Evolutionary conservation across 352 stramenopile genomes (phyloP), one percentile per base, ranked within the genome.

Genomic region (Phytopythium chamaehyphon): DNA sequence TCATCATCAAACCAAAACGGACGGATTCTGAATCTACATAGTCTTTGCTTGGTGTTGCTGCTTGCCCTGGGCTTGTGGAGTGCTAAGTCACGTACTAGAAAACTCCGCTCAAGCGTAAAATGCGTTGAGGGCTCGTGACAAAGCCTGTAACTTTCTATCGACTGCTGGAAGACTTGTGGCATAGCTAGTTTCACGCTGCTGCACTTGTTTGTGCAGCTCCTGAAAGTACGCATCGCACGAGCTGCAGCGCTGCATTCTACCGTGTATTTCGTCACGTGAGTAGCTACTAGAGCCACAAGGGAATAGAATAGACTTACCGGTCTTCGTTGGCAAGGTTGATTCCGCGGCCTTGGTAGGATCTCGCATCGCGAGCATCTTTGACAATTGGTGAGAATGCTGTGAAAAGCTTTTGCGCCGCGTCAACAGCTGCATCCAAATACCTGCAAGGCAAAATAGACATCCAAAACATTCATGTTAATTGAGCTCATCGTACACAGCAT

Each of bases 241-340:
- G 10, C 70, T 67, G 56, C 79, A 93, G 4, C 77, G 71, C 59
- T 88, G 66, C 14, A 58, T 57, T 49, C 79, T 86, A 36, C 31
- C 12, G 2, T 36, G 38, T 43, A 10, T 23, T 46, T 22, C 22
- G 36, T 21, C 36, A 22, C 16, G 19, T 40, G n/a, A 55, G 38
- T 53, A 51, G 26, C 26, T 28, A 35, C 15, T 26, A 10, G 6
- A 7, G 22, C 19, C 11, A 47, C 8, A 19, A 51, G 23, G 35
- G 21, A 22, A 31, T 19, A 18, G 19, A 15, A 18, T 21, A 14
- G 15, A 11, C 58, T 40, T 61, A 93, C 80, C 80, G 53, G 45
- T 91, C 76, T 68, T 93, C 81, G 6, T 69, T 76, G 6, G 83
- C 83, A 10, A 93, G 65, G 46, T 90, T 83, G 40, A 90, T 74